A percentile compares a stretch with the other conserved stretches of the same genome.
phyloP scores from a whole-genome alignment of 192 early-diverging fungal genomes.

The Backusella luteola region DNA sequence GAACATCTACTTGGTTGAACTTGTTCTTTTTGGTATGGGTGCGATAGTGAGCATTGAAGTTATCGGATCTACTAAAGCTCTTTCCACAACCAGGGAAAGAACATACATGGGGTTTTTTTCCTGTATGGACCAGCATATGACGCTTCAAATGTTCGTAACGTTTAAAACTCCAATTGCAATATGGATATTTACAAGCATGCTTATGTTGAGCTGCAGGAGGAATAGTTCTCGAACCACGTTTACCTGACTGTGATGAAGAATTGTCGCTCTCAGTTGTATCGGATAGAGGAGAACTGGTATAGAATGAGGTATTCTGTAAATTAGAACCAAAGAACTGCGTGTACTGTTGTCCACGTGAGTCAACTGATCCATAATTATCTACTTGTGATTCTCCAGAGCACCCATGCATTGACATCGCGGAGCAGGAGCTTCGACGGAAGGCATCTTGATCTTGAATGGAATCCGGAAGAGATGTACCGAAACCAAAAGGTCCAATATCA shows the following conservation, averaged over 20 bases:
- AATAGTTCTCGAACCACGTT: neutral
- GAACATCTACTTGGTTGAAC: neutral
- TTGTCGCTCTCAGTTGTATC: neutral
- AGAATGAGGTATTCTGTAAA: neutral
- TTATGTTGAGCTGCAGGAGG: constrained; percentile 27
- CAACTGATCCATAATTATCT: neutral
- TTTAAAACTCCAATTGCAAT: constrained; percentile 65
- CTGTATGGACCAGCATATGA: constrained; percentile 76
- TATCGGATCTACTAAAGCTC: constrained; percentile 77
- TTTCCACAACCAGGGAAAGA: constrained; percentile 72
- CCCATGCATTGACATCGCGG: neutral
- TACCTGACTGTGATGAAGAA: neutral
- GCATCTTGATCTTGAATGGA: neutral
- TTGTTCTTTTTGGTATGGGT: constrained; percentile 64
- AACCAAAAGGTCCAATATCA: neutral
- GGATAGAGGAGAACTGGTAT: neutral
- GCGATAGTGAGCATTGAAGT: constrained; percentile 73
- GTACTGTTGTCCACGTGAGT: neutral
- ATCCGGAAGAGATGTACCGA: neutral
- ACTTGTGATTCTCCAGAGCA: neutral
- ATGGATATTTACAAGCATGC: constrained; percentile 42
- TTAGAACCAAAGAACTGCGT: neutral
- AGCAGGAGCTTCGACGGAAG: neutral
- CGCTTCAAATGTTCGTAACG: constrained; percentile 80
- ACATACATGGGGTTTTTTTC: constrained; percentile 69